These are phyloP conservation scores for Penicillium sp. DNA, from an alignment of 2,329 filamentous ascomycete genomes.

Conservation along the genomic window DNA sequence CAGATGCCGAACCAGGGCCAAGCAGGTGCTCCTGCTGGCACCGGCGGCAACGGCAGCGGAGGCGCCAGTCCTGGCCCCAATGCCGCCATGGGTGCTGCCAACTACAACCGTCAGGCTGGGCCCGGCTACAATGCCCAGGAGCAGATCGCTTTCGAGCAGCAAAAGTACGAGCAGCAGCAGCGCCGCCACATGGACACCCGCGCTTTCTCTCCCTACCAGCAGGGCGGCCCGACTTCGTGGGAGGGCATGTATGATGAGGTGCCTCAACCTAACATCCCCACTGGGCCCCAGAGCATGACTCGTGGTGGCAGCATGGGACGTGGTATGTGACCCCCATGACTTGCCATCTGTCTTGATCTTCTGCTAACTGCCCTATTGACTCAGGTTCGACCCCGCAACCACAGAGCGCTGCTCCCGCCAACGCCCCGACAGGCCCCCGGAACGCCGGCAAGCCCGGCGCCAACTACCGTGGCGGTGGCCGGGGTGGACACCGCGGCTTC, in stretches of 20 bases:
- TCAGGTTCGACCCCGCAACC: constrained; percentile 44
- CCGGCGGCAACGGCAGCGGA: constrained; percentile 28
- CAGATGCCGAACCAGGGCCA: constrained; percentile 52
- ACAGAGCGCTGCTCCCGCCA: constrained; percentile 62
- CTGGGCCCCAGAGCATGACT: constrained; percentile 50
- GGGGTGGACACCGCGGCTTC: constrained; percentile 69
- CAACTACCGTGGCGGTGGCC: constrained; percentile 87
- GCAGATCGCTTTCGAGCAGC: constrained; percentile 72
- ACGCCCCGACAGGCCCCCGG: constrained; percentile 91
- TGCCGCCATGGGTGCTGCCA: constrained; percentile 45
- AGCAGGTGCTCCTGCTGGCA: too few species aligned
- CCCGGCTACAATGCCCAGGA: constrained; percentile 66
- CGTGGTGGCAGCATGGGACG: constrained; percentile 43
- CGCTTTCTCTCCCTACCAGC: constrained; percentile 44
- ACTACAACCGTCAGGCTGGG: constrained; percentile 46
- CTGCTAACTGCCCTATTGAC: constrained; percentile 1
- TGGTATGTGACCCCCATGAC: constrained; percentile 47
- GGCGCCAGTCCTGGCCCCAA: constrained; percentile 50
- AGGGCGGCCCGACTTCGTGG: constrained; percentile 77
- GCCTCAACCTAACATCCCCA: constrained; percentile 70
- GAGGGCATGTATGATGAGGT: constrained; percentile 98
- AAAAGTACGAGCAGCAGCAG: constrained; percentile 73
- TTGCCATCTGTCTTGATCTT: too few species aligned
- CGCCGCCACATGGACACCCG: constrained; percentile 51
- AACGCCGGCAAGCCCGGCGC: constrained; percentile 88